Conservation (phyloP, 2,329 filamentous ascomycete species). For the Epichloe sylvatica region DNA sequence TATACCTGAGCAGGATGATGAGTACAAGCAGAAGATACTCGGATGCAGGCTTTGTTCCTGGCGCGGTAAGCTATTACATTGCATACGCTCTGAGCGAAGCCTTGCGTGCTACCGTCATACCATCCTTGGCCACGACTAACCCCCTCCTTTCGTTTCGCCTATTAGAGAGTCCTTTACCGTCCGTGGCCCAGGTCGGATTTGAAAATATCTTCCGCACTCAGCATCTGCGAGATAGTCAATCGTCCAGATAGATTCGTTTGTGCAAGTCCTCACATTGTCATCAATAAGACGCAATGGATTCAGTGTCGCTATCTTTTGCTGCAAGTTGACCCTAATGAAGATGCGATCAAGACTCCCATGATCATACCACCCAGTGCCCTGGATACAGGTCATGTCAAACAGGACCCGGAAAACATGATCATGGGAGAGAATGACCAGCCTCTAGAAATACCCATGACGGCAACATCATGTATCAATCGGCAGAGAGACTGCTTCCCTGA, state of each 20-base stretch:
- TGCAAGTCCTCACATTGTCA: conserved; percentile 50
- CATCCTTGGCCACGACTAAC: not conserved
- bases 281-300: conserved; percentile 69
- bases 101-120: not conserved
- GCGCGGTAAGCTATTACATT: not conserved
- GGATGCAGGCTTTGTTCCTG: not conserved
- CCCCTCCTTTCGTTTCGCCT: not conserved
- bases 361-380: conserved; percentile 2
- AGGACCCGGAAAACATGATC: conserved; percentile 12
- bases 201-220: conserved; percentile 44
- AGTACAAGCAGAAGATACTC: conserved; percentile 1
- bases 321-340: conserved; percentile 7
- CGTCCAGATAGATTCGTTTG: conserved; percentile 46
- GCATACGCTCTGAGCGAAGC: no score
- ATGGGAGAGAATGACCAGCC: not conserved
- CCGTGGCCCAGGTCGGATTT: conserved; percentile 56
- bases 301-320: conserved; percentile 75
- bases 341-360: conserved; percentile 6
- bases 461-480: conserved; percentile 10
- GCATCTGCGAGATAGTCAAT: conserved; percentile 79
- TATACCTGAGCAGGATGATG: conserved; percentile 55
- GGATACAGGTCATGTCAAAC: conserved; percentile 12
- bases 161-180: not conserved
- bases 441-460: conserved; percentile 16
- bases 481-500: not conserved